Base-by-base conservation (phyloP, 768 basidiomycete genomes). In the Cystofilobasidium macerans region DNA sequence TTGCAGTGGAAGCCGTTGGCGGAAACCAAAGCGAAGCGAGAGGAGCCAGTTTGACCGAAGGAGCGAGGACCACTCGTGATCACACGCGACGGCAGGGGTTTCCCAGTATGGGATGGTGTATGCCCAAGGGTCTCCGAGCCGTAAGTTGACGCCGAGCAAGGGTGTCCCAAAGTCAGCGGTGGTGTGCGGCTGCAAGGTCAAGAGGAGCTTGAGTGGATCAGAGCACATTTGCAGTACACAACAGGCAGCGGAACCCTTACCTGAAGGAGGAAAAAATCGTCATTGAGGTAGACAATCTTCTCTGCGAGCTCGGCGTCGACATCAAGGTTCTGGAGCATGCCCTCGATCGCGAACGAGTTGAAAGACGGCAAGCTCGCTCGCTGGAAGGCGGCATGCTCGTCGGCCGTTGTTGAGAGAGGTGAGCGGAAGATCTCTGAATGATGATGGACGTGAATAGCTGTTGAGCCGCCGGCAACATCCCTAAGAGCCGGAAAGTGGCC, bases 301-400 rank as follows among this genome's bases (percentile, higher is more conserved):
- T 36, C 22, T 9, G 53, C 51, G 14, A 67, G 26, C 45, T 13
- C 22, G 22, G 7, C 22, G 28, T 11, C 51, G 32, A 20, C 22
- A 8, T 38, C 58, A 8, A 67, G 61, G 35, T 59, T 61, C 38
- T 56, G 42, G 16, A 67, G 53, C 48, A 57, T 35, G 32, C 36
- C 30, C 35, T 67, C 65, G 61, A 67, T 67, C 32, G 65, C 59
- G 42, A 67, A 67, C 60, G 65, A 67, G 60, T 67, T 67, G 32
- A 61, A 67, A 2, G 32, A 57, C 0, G 65, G 65, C 59, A 57
- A 20, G 1, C 53, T 22, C 7, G 56, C 35, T 11, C 48, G 33
- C 1, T 33, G 42, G 43, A 42, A 53, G 12, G 45, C 42, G 38
- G 30, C 38, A 47, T 67, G 65, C 11, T 18, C 64, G 12, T 38